These are phyloP conservation scores for Globisporangium perplexum DNA, from an alignment of 352 stramenopile species.

Conservation along the genomic window DNA sequence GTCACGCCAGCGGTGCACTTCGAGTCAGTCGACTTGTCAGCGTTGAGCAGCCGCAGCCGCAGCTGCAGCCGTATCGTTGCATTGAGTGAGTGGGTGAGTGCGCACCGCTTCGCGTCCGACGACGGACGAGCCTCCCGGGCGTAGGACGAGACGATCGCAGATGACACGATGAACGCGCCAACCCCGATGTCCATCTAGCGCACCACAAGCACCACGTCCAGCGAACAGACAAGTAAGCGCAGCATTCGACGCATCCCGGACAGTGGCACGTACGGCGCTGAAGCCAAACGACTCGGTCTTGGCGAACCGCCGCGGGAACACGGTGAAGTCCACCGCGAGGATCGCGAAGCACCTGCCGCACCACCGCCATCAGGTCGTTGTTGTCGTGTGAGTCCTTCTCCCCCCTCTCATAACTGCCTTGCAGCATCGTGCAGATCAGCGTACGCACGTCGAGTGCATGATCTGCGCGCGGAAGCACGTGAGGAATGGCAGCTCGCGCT, in stretches of 20 bases:
- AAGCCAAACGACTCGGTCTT: conserved; percentile 96
- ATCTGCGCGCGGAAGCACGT: conserved; percentile 78
- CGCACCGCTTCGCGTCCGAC: conserved; percentile 18
- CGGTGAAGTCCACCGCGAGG: conserved; percentile 96
- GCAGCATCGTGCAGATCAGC: not conserved
- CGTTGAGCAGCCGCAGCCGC: not conserved
- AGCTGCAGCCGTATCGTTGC: not conserved
- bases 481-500: conserved; percentile 70
- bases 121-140: conserved; percentile 40
- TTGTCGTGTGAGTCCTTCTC: not conserved
- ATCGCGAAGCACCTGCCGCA: conserved; percentile 85
- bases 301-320: conserved; percentile 94
- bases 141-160: conserved; percentile 65
- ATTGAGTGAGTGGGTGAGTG: not conserved
- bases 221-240: not conserved
- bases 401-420: not conserved
- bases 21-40: not conserved
- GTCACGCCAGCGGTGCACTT: not conserved
- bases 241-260: not conserved
- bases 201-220: not conserved
- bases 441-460: conserved; percentile 72
- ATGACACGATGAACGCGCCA: conserved; percentile 92
- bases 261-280: conserved; percentile 81
- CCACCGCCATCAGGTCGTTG: not conserved
- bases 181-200: conserved; percentile 96